Base-by-base conservation (phyloP, 73 alveolate species). In the Paramecium sexaurelia region DNA sequence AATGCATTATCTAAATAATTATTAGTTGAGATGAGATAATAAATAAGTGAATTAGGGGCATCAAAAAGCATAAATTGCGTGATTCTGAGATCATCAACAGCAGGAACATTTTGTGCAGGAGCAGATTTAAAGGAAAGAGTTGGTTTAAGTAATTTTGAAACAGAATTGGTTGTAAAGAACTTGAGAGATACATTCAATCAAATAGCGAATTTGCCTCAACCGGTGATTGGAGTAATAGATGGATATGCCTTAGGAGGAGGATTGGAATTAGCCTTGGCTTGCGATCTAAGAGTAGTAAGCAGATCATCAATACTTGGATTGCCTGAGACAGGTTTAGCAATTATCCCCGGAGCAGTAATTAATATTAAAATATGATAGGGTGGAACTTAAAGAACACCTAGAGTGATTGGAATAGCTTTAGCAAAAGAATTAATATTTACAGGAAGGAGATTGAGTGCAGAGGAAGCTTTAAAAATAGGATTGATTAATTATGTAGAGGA, bases 391-490 rank as follows among this genome's bases (percentile, higher is more conserved):
- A 93, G 99, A 83, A 93, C 97, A 35, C 96, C 99, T 1, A 95
- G 99, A 92, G 55, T 96, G 19, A 95, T 98, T 47, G 99, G 99
- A 9, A 92, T 93, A 22, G 98, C 99, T 0, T 95, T 92, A 88
- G 99, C 99, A 0, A 98, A 98, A 78, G 99, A 98, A 91, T 96
- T 98, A 40, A 96, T 97, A 20, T 97, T 94, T 91, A 96, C 99
- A n/a, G 99, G 98, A n/a, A 96, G 93, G 69, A 61, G 83, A 61
- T 32, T 61, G 11, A 61, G 26, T 26, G 83, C 83, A 7, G 83
- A 61, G 1, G 83, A 61, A 61, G 11, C 83, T 1, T 11, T 61
- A 32, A 26, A 61, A 61, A 61, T 61, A 29, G 83, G 83, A 29
- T 61, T 61, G n/a, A 19, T 61, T 2, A 61, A 61, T 61, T 61